These are phyloP conservation scores for Termitomyces heimii DNA, from an alignment of 768 basidiomycete species.

Conservation along the genomic window DNA sequence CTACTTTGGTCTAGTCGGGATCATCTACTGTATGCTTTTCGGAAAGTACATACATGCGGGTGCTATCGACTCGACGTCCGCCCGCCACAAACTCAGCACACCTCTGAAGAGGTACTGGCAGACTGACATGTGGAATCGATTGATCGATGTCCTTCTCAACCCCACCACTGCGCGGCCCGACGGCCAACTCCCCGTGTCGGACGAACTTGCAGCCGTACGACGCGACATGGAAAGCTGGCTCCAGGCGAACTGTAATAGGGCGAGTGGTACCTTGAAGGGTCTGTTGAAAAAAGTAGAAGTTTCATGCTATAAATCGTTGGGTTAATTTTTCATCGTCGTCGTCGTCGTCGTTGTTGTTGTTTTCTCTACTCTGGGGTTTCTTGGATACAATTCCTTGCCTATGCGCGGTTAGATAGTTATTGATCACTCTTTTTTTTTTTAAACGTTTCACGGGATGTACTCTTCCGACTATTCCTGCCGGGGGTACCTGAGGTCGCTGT, in stretches of 20 bases:
- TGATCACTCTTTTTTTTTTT: too few relatives aligned
- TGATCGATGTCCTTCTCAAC: constrained; percentile 88
- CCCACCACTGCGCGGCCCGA: constrained; percentile 54
- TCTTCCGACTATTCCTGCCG: too few relatives aligned
- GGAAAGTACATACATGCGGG: constrained; percentile 90
- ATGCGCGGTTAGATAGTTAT: too few relatives aligned
- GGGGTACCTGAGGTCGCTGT: too few relatives aligned
- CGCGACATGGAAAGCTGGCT: constrained; percentile 87
- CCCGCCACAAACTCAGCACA: constrained; percentile 59
- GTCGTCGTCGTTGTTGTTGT: too few relatives aligned
- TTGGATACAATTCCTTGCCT: too few relatives aligned
- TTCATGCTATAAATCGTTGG: constrained; percentile 30
- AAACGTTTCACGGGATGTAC: too few relatives aligned
- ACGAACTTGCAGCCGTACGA: constrained; percentile 60
- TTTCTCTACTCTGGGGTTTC: too few relatives aligned
- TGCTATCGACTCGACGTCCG: constrained; percentile 35
- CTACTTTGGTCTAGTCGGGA: constrained; percentile 92
- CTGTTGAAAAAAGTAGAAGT: constrained; percentile 79
- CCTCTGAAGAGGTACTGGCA: constrained; percentile 97
- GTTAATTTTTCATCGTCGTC: background rate
- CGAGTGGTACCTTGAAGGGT: constrained; percentile 73
- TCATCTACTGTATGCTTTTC: constrained; percentile 94
- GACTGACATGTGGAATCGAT: constrained; percentile 70
- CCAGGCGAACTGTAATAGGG: constrained; percentile 79
- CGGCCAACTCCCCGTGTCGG: constrained; percentile 63